Evolutionary conservation across 176 grass and related monocot genomes (phyloP), one percentile per base, ranked within the genome.

Genomic region (Ensete glaucum): DNA sequence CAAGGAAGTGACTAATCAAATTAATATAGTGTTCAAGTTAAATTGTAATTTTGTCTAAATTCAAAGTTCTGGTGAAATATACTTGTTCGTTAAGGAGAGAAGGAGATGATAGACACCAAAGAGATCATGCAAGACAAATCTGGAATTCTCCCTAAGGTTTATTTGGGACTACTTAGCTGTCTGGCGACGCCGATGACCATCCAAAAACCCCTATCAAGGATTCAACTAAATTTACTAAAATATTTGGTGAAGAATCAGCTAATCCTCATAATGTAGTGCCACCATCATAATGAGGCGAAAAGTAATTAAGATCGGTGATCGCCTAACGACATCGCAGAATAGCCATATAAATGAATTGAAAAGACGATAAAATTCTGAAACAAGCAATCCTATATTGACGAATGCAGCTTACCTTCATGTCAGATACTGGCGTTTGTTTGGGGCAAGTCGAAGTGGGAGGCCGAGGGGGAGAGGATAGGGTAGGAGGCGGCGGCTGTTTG

Each of bases 391-490:
- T 12, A 24, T 25, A 16, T 50, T 16, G 11, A 25, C 26, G 65
- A 65, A 13, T 26, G 1, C 7, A 13, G 4, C 12, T 19, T 77
- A 77, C 75, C 75, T 53, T 65, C 60, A 1, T 24, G 8, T 77
- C 48, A 94, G 76, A 93, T 94, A 17, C 95, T 25, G 24, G 24
- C 24, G 24, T 25, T 25, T 25, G 24, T 25, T 25, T 25, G 24
- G 62, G 79, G 53, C 76, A 83, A 48, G 43, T 82, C 84, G 54
- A 78, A 67, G 12, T 83, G 68, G 0, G 76, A 26, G 16, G 16
- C 11, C 1, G 73, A n/a, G 14, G 73, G 22, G 3, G 51, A 70
- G 70, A 20, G 77, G 43, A 64, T 67, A 53, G 51, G 68, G 82
- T 73, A 34, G 75, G 53, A 51, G 88, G 20, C 9, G 24, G 56